Evolutionary conservation across 2,329 filamentous ascomycete species (phyloP), one percentile per base, ranked within the genome.

Genomic region (Didymella glomerata): DNA sequence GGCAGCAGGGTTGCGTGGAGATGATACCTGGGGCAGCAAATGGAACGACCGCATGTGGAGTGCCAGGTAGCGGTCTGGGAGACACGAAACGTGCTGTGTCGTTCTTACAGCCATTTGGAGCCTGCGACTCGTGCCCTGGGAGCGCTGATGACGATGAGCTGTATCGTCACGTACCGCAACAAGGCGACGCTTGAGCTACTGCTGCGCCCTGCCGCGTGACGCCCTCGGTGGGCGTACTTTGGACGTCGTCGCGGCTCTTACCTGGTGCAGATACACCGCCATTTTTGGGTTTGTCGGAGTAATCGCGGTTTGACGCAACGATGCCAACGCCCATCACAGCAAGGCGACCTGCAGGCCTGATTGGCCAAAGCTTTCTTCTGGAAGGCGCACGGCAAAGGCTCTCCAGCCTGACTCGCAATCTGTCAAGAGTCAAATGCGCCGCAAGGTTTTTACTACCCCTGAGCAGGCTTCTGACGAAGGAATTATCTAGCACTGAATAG

Each of bases 71-170:
- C 47, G 57, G 54, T 60, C 57, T 62, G 51, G 50, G 64, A 60
- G 42, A 63, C 45, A 54, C 70, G 70, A 73, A 70, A 74, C 68
- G 59, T 68, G 63, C 62, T 65, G 66, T 60, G 65, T 67, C 65
- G 60, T 68, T 66, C 45, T 65, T 63, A 50, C 49, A 59, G 59
- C 61, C 64, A 64, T 50, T 54, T 49, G 54, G 1, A 92, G 90
- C 54, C 91, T 62, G 88, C 0, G 92, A 88, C 72, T 96, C 97
- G 22, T 91, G 89, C 0, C 87, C 38, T 41, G 30, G 45, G 46
- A 40, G 61, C 62, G 60, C 62, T 64, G 66, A 63, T 61, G 54
- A 66, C 55, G 59, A 65, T 58, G 56, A 60, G 56, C 58, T 57
- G 65, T 61, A 66, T 67, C 60, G 58, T 65, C 60, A 66, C 55